Evolutionary conservation across 2,329 filamentous ascomycete species (phyloP), one percentile per base, ranked within the genome.

Genomic region (Aphanoascus verrucosus): DNA sequence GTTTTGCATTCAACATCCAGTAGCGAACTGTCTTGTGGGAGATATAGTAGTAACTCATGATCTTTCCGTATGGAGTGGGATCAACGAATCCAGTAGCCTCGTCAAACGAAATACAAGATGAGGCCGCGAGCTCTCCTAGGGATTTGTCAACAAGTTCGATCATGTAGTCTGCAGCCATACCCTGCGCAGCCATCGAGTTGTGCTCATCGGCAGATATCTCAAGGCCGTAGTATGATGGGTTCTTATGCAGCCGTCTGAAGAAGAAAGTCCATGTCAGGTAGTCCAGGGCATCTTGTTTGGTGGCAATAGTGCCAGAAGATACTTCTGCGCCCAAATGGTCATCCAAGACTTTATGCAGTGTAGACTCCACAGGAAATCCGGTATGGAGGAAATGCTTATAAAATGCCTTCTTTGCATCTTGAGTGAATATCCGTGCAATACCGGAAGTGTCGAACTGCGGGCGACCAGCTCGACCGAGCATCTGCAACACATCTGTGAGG

Each of bases 211-310:
- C 85, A 0, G 87, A 88, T 43, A 98, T 93, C 65, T 96, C 86
- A 0, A 98, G 82, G 0, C 94, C 94, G 62, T 98, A 98, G 72
- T 95, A 98, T 0, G 90, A 94, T 1, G 93, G 93, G 62, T 98
- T 98, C 76, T 98, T 98, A 74, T 98, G 93, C 38, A 98, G 74
- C 9, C 93, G 80, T 2, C 94, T 82, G 78, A 98, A 98, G 79
- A 98, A 98, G 75, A 98, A 98, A 0, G 94, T 98, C 93, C 94
- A 98, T 0, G 93, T 98, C 51, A 98, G 73, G 65, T 98, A 98
- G 69, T 98, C 94, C 3, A 98, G 78, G 0, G 93, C 93, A 70
- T 98, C 93, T 70, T 98, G 93, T 69, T 96, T 96, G 7, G 89
- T 94, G 32, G 85, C 76, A 49, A 98, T 87, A 0, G 93, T 98